These are phyloP conservation scores for Myriosclerotinia curreyana DNA, from an alignment of 2,329 filamentous ascomycete genomes.

Conservation along the genomic window DNA sequence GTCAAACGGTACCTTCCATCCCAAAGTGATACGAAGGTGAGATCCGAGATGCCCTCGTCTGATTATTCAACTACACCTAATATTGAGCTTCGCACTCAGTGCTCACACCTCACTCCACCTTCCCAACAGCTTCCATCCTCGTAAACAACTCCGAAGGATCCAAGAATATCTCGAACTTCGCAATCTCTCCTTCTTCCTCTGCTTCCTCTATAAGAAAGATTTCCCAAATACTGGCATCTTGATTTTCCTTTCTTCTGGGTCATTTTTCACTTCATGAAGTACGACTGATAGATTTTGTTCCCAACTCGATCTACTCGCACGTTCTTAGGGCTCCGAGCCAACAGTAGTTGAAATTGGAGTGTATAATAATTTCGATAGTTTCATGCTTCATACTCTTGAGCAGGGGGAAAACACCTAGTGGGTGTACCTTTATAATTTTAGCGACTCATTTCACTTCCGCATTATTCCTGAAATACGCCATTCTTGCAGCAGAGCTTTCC, in stretches of 20 bases:
- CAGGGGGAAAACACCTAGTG: not conserved
- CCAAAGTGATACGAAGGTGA: not conserved
- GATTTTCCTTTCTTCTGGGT: slow-evolving; percentile 24
- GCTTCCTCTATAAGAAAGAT: slow-evolving; percentile 21
- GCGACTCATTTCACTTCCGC: not conserved
- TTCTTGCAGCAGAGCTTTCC: not conserved
- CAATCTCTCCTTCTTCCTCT: slow-evolving; percentile 10
- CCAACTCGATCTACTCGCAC: slow-evolving; percentile 8
- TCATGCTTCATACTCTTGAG: not conserved
- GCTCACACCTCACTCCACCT: not conserved
- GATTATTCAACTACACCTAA: not conserved
- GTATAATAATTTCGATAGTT: not conserved
- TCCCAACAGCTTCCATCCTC: not conserved
- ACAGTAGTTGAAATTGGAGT: no score
- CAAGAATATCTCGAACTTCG: slow-evolving; percentile 8
- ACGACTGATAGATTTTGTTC: slow-evolving; percentile 25
- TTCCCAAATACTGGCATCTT: slow-evolving; percentile 23
- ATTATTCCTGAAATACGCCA: not conserved
- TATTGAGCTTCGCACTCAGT: not conserved
- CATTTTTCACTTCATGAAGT: slow-evolving; percentile 25
- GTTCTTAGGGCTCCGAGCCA: not conserved
- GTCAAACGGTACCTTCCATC: not conserved
- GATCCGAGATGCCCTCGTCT: not conserved
- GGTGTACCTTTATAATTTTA: not conserved
- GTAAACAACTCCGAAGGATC: not conserved